These are phyloP conservation scores for Rhodotorula babjevae DNA, from an alignment of 768 basidiomycete genomes.

Conservation along the genomic window DNA sequence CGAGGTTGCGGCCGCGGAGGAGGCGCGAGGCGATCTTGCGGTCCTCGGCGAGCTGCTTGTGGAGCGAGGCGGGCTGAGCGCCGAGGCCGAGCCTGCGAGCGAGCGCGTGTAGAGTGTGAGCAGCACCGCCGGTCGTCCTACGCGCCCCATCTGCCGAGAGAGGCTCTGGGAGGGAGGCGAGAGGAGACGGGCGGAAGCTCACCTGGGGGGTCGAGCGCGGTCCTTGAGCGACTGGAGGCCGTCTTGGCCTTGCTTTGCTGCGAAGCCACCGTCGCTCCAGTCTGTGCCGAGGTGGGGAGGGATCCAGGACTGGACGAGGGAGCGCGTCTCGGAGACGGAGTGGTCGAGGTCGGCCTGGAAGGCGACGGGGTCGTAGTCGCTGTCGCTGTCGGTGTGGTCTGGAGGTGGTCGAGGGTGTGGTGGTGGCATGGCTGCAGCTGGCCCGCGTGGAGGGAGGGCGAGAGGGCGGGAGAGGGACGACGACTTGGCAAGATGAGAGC, in stretches of 20 bases:
- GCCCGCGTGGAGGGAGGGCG: neutral
- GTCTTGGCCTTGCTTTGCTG: neutral
- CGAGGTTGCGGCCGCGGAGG: neutral
- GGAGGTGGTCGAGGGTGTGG: neutral
- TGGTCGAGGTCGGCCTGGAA: conserved; percentile 32
- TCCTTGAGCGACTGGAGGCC: conserved; percentile 14
- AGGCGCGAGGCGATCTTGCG: conserved; percentile 22
- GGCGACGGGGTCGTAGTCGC: conserved; percentile 1
- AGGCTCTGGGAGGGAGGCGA: too few species aligned
- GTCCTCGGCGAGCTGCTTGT: conserved; percentile 29
- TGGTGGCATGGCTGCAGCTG: neutral
- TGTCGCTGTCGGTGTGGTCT: too few species aligned
- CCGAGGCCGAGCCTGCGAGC: conserved; percentile 29
- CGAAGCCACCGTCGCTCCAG: neutral
- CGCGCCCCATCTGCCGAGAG: neutral
- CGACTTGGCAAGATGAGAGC: too few species aligned
- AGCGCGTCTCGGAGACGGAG: neutral
- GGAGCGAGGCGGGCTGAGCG: conserved; percentile 9
- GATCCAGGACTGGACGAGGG: conserved; percentile 28
- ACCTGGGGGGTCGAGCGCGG: conserved; percentile 21
- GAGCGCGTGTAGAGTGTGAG: neutral
- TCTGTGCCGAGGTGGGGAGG: neutral
- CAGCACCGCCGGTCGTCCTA: too few species aligned
- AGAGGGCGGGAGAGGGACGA: too few species aligned
- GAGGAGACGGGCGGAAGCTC: neutral